Evolutionary conservation across 768 basidiomycete genomes (phyloP).

Genomic region (Candolleomyces eurysporus): DNA sequence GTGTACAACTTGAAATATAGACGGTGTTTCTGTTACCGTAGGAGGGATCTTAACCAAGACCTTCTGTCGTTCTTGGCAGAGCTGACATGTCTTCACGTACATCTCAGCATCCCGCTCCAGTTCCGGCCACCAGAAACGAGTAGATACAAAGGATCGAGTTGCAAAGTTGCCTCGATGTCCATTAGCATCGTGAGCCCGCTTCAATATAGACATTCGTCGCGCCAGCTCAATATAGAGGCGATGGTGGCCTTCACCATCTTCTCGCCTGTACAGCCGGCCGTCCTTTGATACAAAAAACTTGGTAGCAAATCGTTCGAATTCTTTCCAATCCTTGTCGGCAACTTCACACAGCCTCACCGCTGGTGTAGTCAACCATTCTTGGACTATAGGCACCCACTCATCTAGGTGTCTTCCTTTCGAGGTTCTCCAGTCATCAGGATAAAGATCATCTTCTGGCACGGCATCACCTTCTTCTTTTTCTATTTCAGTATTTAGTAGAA

Average conservation of each 20-base stretch:
- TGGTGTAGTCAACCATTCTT: neutral
- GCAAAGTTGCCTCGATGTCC: slow-evolving; percentile 18
- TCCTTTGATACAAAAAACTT: neutral
- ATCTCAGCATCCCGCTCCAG: slow-evolving; percentile 25
- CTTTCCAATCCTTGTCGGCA: neutral
- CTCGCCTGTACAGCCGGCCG: neutral
- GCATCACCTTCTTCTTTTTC: neutral
- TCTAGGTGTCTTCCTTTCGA: neutral
- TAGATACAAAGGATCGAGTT: slow-evolving; percentile 12
- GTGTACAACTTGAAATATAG: slow-evolving; percentile 16
- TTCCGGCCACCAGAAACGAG: slow-evolving; percentile 28
- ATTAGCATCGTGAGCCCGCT: neutral
- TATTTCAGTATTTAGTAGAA: no score
- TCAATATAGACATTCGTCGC: neutral
- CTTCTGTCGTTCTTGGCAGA: slow-evolving; percentile 30
- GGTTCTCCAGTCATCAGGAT: neutral
- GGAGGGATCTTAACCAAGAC: slow-evolving; percentile 23
- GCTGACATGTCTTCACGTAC: slow-evolving; percentile 33
- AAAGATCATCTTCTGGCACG: neutral
- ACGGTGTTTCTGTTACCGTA: slow-evolving; percentile 15
- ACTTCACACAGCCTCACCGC: neutral
- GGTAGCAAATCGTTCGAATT: neutral
- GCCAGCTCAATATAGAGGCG: neutral
- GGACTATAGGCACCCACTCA: neutral
- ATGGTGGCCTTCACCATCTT: neutral